A percentile compares a stretch with the other conserved stretches of the same genome.
Conservation (phyloP, 352 stramenopile genomes). For the Phytophthora pinifolia region DNA sequence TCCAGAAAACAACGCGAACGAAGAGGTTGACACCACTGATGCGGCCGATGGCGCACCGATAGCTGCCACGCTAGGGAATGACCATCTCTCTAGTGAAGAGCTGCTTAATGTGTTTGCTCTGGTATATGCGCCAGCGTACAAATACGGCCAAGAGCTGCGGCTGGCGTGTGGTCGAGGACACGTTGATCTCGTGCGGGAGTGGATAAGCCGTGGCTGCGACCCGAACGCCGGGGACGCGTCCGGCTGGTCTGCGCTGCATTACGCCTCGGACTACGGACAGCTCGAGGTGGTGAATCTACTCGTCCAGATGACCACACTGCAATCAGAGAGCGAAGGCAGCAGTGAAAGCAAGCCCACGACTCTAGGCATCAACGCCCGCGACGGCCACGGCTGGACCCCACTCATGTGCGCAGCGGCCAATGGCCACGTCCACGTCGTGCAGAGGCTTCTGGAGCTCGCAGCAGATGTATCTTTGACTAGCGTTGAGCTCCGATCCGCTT, state of each 20-base stretch:
- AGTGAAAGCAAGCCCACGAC: conserved; percentile 4
- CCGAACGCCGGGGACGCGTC: conserved; percentile 60
- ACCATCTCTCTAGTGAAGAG: conserved; percentile 24
- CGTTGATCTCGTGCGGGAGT: conserved; percentile 41
- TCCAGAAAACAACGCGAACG: neutral
- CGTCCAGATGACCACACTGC: conserved; percentile 19
- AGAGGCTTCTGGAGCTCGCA: conserved; percentile 40
- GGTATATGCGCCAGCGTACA: conserved; percentile 69
- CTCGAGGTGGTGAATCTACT: conserved; percentile 45
- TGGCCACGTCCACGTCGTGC: conserved; percentile 43
- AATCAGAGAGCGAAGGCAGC: neutral
- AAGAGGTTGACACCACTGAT: neutral
- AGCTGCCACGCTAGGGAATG: neutral
- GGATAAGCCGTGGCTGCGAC: conserved; percentile 60
- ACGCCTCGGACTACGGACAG: conserved; percentile 65
- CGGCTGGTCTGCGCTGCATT: conserved; percentile 66
- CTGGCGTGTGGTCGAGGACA: conserved; percentile 59
- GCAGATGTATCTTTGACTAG: conserved; percentile 38
- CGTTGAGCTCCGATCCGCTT: conserved; percentile 49
- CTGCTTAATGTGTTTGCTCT: conserved; percentile 62
- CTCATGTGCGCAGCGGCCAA: conserved; percentile 63
- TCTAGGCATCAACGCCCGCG: conserved; percentile 46
- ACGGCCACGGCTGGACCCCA: conserved; percentile 54
- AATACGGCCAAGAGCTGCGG: conserved; percentile 67
- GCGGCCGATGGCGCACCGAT: neutral